These are phyloP conservation scores for Eremothecium coryli DNA, from an alignment of 1,139 yeast genomes.

Conservation along the genomic window DNA sequence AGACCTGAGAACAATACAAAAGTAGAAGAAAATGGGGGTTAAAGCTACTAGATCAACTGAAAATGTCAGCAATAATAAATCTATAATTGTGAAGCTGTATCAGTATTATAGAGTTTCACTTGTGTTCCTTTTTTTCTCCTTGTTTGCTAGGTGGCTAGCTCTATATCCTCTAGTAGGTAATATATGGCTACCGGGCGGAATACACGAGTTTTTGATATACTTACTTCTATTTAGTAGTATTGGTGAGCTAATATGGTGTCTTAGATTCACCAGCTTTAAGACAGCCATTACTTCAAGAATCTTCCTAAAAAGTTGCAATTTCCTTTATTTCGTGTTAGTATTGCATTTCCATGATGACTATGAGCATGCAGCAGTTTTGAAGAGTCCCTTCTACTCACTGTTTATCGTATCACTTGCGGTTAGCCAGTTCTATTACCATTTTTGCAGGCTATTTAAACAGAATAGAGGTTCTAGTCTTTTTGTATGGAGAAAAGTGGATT, in stretches of 20 bases:
- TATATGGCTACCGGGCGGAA: slow-evolving; percentile 57
- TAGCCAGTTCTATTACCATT: slow-evolving; percentile 23
- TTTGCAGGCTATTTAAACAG: slow-evolving; percentile 24
- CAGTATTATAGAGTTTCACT: slow-evolving; percentile 28
- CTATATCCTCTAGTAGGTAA: slow-evolving; percentile 55
- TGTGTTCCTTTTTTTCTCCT: slow-evolving; percentile 44
- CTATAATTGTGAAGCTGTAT: slow-evolving; percentile 15
- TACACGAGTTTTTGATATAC: slow-evolving; percentile 50
- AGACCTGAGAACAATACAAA: no score
- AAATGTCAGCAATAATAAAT: not conserved
- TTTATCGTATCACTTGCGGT: slow-evolving; percentile 26
- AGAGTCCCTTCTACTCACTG: slow-evolving; percentile 29
- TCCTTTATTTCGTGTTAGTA: slow-evolving; percentile 39
- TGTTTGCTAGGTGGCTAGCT: slow-evolving; percentile 42
- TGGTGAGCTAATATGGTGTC: slow-evolving; percentile 23
- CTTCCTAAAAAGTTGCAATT: slow-evolving; percentile 36
- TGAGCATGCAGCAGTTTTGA: slow-evolving; percentile 28
- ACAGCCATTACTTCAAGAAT: slow-evolving; percentile 15
- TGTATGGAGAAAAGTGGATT: slow-evolving; percentile 35
- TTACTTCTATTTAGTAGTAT: slow-evolving; percentile 16
- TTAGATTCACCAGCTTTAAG: slow-evolving; percentile 20
- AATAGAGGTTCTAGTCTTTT: slow-evolving; percentile 30
- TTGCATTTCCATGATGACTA: slow-evolving; percentile 42
- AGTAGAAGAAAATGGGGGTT: no score
- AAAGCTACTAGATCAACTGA: no score